phyloP scores from a whole-genome alignment of 2,329 filamentous ascomycete species.

The Cladosporium sp. region DNA sequence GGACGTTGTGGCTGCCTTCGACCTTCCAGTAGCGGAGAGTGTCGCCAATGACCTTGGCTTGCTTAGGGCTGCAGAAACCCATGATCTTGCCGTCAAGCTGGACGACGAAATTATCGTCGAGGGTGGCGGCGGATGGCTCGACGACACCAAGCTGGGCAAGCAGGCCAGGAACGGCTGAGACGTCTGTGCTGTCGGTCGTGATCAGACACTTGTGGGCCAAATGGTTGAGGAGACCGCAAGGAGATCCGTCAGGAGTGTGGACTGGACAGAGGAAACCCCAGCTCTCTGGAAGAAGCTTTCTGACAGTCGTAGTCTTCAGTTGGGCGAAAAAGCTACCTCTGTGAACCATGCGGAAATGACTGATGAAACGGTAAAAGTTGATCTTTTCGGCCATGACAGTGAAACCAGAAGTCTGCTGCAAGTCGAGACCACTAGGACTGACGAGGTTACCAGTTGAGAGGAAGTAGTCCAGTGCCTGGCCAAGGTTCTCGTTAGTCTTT shows the following conservation, averaged over 20 bases:
- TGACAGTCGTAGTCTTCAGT: constrained; percentile 91
- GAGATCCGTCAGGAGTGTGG: constrained; percentile 92
- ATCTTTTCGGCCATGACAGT: constrained; percentile 98
- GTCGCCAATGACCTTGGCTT: constrained; percentile 76
- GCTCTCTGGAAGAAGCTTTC: constrained; percentile 91
- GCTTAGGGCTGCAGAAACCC: constrained; percentile 82
- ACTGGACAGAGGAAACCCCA: constrained; percentile 98
- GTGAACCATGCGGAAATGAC: constrained; percentile 98
- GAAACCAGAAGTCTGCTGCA: constrained; percentile 92
- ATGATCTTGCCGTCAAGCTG: constrained; percentile 87
- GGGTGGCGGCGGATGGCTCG: constrained; percentile 68
- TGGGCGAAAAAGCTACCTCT: constrained; percentile 98
- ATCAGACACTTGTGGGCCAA: constrained; percentile 92
- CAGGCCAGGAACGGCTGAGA: constrained; percentile 67
- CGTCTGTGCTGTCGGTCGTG: constrained; percentile 69
- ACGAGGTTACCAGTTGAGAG: constrained; percentile 90
- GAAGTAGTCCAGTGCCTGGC: constrained; percentile 86
- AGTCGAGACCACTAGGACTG: constrained; percentile 84
- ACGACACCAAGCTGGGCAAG: constrained; percentile 76
- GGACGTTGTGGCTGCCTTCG: constrained; percentile 73
- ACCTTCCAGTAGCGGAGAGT: constrained; percentile 95
- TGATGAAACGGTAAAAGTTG: constrained; percentile 97
- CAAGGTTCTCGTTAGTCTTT: constrained; percentile 82
- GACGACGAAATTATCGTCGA: constrained; percentile 79
- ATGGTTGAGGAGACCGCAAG: constrained; percentile 92